These are phyloP conservation scores for Cercospora zeae-maydis DNA, from an alignment of 2,329 filamentous ascomycete genomes.

Conservation along the genomic window DNA sequence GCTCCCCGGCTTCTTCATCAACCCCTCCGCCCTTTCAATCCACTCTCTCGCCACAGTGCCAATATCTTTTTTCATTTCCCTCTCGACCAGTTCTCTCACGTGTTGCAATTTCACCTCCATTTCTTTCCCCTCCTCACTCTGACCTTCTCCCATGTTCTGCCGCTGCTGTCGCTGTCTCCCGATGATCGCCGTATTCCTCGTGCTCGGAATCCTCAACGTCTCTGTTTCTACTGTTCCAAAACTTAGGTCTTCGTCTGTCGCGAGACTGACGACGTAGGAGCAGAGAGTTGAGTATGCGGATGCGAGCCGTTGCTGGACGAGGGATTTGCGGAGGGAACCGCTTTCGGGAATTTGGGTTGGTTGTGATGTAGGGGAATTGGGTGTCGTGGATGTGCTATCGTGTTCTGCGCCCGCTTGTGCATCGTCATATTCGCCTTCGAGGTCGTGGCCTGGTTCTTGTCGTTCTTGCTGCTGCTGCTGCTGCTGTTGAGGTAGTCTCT, in stretches of 20 bases:
- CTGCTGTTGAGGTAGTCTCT: not conserved
- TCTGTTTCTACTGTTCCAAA: slow-evolving; percentile 68
- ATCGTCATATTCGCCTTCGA: not conserved
- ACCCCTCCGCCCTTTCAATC: slow-evolving; percentile 50
- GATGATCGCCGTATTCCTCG: slow-evolving; percentile 77
- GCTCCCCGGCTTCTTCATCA: slow-evolving; percentile 47
- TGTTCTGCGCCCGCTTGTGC: not conserved
- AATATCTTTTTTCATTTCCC: slow-evolving; percentile 49
- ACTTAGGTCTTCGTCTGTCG: slow-evolving; percentile 64
- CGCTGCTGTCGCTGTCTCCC: slow-evolving; percentile 50
- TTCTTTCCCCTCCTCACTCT: slow-evolving; percentile 25
- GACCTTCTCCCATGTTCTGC: slow-evolving; percentile 39
- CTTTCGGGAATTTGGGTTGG: slow-evolving; percentile 33
- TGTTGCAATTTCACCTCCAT: not conserved
- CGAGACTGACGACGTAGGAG: slow-evolving; percentile 67
- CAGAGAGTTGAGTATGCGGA: slow-evolving; percentile 84
- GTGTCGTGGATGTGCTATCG: not conserved
- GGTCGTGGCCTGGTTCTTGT: not conserved
- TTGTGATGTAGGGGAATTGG: not conserved
- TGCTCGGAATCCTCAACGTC: slow-evolving; percentile 86
- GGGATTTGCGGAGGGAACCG: slow-evolving; percentile 34
- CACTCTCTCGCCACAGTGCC: slow-evolving; percentile 47
- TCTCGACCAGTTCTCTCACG: slow-evolving; percentile 50
- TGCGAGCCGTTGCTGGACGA: slow-evolving; percentile 39
- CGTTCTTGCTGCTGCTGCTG: slow-evolving; percentile 24